A percentile compares a stretch with the other conserved stretches of the same genome.
These are phyloP conservation scores for Yamadazyma sp. DNA, from an alignment of 805 yeast genomes.

Conservation along the genomic window DNA sequence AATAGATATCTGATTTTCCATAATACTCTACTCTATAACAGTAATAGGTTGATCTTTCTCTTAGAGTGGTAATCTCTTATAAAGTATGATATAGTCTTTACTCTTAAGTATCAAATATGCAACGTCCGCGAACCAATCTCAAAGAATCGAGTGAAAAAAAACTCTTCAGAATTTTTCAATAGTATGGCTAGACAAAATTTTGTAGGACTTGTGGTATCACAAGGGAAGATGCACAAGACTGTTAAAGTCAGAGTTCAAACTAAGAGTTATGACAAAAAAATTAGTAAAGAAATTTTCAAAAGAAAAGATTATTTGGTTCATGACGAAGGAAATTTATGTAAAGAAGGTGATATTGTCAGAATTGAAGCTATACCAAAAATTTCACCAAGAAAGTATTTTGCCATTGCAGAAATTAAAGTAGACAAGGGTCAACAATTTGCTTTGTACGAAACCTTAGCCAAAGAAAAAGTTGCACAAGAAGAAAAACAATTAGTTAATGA, in stretches of 20 bases:
- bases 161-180: background rate
- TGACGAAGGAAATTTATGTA: slow-evolving; percentile 87
- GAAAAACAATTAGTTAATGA: slow-evolving; percentile 55
- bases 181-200: slow-evolving; percentile 86
- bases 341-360: slow-evolving; percentile 94
- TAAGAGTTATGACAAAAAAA: slow-evolving; percentile 64
- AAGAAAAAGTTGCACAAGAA: slow-evolving; percentile 60
- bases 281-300: slow-evolving; percentile 72
- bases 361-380: slow-evolving; percentile 86
- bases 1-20: no score
- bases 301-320: slow-evolving; percentile 87
- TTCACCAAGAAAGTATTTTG: slow-evolving; percentile 77
- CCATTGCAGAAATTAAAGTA: slow-evolving; percentile 86
- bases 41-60: no score
- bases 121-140: no score
- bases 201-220: slow-evolving; percentile 89
- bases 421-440: slow-evolving; percentile 92
- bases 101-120: no score
- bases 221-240: slow-evolving; percentile 94
- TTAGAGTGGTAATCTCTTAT: no score
- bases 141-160: no score
- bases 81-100: no score
- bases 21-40: no score
- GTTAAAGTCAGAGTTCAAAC: slow-evolving; percentile 88
- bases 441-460: slow-evolving; percentile 70